Conservation (phyloP, 768 basidiomycete species). For the Boletus rubroflammeus region DNA sequence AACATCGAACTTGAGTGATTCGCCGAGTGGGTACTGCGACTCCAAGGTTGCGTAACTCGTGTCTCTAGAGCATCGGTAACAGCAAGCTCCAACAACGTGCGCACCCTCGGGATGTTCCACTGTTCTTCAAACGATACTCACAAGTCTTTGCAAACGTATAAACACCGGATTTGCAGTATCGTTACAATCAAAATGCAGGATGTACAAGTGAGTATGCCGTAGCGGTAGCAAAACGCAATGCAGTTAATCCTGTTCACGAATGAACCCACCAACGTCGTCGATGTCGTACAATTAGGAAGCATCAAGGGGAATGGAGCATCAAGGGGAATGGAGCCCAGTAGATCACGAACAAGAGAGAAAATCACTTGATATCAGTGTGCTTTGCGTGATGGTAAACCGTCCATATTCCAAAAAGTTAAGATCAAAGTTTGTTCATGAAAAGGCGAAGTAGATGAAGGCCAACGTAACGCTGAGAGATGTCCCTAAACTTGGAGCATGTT, state of each 20-base stretch:
- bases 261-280: slow-evolving; percentile 15
- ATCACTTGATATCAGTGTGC: slow-evolving; percentile 7
- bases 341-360: slow-evolving; percentile 20
- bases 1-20: slow-evolving; percentile 1
- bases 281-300: slow-evolving; percentile 13
- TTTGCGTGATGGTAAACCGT: slow-evolving; percentile 4
- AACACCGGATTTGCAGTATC: background rate
- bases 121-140: slow-evolving; percentile 12
- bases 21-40: background rate
- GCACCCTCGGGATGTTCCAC: background rate
- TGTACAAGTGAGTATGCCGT: slow-evolving; percentile 24
- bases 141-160: background rate
- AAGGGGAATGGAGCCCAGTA: background rate
- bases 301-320: background rate
- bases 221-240: slow-evolving; percentile 6
- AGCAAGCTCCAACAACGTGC: background rate
- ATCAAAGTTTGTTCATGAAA: slow-evolving; percentile 19
- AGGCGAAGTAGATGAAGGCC: slow-evolving; percentile 10
- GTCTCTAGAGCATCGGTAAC: background rate
- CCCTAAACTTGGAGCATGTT: slow-evolving; percentile 12
- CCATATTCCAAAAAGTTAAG: slow-evolving; percentile 8
- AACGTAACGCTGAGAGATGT: slow-evolving; percentile 18
- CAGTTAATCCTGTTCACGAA: slow-evolving; percentile 8
- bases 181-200: slow-evolving; percentile 24
- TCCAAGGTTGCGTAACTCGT: background rate